Evolutionary conservation across 1,284 basidiomycete genomes (phyloP).

Genomic region (Sanghuangporus weigelae): DNA sequence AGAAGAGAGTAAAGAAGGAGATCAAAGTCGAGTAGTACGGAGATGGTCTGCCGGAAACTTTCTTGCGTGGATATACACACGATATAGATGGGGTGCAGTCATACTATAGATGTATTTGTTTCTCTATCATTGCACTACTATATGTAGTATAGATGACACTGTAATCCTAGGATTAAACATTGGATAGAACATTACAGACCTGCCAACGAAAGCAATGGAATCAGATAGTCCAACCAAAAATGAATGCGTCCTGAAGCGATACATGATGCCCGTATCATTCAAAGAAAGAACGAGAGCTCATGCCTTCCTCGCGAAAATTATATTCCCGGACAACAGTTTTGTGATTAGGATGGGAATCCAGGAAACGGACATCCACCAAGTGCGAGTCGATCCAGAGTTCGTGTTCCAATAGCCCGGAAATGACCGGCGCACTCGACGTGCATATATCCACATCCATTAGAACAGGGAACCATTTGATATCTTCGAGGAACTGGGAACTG

Average conservation of each 20-base stretch:
- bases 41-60: too few species aligned
- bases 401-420: background rate
- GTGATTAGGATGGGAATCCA: background rate
- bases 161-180: background rate
- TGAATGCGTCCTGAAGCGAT: background rate
- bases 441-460: background rate
- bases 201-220: too few species aligned
- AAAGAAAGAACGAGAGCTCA: background rate
- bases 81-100: background rate
- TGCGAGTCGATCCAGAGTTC: background rate
- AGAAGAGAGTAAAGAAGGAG: conserved; percentile 1
- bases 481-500: background rate
- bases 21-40: background rate
- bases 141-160: background rate
- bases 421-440: background rate
- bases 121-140: background rate
- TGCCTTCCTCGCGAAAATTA: background rate
- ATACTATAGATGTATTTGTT: background rate
- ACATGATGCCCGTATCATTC: background rate
- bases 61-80: background rate
- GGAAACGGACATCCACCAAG: background rate
- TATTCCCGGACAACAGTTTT: background rate
- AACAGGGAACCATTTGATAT: background rate
- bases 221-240: background rate
- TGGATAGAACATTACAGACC: background rate